Conservation (phyloP, 305 asterid species). For the Ajuga reptans region DNA sequence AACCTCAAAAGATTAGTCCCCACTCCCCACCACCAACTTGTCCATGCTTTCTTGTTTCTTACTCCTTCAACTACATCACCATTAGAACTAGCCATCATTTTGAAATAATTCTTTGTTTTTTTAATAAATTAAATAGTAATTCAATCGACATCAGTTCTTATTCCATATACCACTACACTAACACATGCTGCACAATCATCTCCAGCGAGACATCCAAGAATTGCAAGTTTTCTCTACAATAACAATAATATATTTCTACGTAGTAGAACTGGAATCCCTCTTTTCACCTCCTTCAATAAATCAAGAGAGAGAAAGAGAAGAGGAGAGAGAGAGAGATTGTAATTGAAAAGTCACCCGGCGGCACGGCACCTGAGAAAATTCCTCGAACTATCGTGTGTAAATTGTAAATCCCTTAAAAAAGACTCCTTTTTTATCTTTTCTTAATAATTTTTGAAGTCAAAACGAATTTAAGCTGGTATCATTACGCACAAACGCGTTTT, state of each 20-base stretch:
- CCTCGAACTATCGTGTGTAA: neutral
- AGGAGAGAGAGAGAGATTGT: too few relatives aligned
- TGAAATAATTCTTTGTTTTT: neutral
- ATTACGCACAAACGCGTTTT: conserved; percentile 35
- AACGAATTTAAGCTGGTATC: neutral
- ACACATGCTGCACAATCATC: conserved; percentile 24
- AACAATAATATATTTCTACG: neutral
- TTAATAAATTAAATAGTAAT: neutral
- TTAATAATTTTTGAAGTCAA: conserved; percentile 25
- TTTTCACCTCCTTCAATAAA: too few relatives aligned
- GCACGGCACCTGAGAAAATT: conserved; percentile 24
- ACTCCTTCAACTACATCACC: conserved; percentile 21
- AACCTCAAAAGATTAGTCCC: conserved; percentile 10
- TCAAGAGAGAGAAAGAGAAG: neutral
- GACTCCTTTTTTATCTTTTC: neutral
- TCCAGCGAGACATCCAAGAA: conserved; percentile 16
- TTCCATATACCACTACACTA: neutral
- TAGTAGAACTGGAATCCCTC: neutral
- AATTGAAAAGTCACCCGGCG: conserved; percentile 30
- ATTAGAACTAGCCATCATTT: neutral
- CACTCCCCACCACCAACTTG: conserved; percentile 15
- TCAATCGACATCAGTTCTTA: conserved; percentile 14
- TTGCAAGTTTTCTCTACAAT: neutral
- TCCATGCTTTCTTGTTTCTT: conserved; percentile 26
- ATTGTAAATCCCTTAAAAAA: neutral